Base-by-base conservation (phyloP, 2,329 filamentous ascomycete genomes). In the Juglanconis juglandina region DNA sequence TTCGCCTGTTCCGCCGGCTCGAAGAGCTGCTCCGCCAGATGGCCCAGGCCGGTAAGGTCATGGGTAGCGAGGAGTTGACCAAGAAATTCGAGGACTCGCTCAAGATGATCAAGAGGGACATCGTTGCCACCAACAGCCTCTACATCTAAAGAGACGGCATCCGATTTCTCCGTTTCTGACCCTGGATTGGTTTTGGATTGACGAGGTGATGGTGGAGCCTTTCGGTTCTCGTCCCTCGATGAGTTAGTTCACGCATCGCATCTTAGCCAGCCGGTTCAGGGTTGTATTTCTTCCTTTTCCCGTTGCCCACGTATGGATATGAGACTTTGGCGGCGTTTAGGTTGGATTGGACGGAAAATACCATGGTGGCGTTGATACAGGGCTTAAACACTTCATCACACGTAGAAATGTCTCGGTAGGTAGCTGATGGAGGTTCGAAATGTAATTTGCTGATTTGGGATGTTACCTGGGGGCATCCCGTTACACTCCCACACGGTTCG, bases 21-120 rank as follows among this genome's bases (percentile, higher is more conserved):
- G 95, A 99, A 76, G 95, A 99, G 77, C 81, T 97, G 60, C 81
- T 99, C 41, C 86, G 95, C 66, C 95, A 99, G 75, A 96, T 98
- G 84, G 94, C 90, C 14, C 91, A 98, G 77, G 95, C 94, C 32
- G 86, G 91, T 66, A 98, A 97, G 78, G 94, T 97, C 64, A 99
- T 99, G 95, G 95, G 95, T 69, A 97, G 90, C 72, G 92, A 96
- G 63, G 95, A 98, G 69, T 80, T 99, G 59, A 90, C 93, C 70
- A 84, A 88, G 72, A 97, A 96, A 77, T 99, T 99, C 71, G 93
- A 96, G 70, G 84, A 87, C 67, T 89, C 91, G 63, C 78, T 99
- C 67, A 81, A 83, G 61, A 95, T 96, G 83, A 90, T 98, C 58
- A 86, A 91, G 74, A 85, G 95, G 70, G 95, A 98, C 73, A 93